Evolutionary conservation across 2,329 filamentous ascomycete species (phyloP).

Genomic region (Kalmusia sp.): DNA sequence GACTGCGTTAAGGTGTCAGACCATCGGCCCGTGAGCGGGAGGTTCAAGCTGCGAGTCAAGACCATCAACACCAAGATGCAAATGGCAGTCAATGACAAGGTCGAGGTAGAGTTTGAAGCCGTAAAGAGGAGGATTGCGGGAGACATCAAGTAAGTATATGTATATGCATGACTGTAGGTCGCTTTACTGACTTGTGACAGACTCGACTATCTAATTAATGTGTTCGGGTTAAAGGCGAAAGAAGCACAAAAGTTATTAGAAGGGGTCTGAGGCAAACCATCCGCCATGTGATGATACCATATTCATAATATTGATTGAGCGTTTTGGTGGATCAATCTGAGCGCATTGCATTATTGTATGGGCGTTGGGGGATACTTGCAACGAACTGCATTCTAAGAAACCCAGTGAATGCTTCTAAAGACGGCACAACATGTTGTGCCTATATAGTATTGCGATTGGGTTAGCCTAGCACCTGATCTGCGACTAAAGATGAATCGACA

Average conservation of each 20-base stretch:
- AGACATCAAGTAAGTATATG: slow-evolving; percentile 75
- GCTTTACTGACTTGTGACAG: slow-evolving; percentile 46
- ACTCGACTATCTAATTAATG: slow-evolving; percentile 68
- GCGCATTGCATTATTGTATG: slow-evolving; percentile 1
- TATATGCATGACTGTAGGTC: background rate
- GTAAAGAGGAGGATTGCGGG: slow-evolving; percentile 72
- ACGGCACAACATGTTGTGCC: no score
- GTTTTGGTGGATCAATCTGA: background rate
- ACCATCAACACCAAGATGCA: slow-evolving; percentile 74
- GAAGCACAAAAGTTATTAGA: slow-evolving; percentile 58
- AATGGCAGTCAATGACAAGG: slow-evolving; percentile 72
- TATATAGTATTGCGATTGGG: no score
- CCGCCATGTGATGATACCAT: background rate
- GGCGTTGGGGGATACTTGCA: no score
- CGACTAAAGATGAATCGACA: no score
- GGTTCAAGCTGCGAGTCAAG: slow-evolving; percentile 85
- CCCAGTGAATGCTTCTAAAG: no score
- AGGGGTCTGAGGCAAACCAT: slow-evolving; percentile 15
- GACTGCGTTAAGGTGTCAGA: slow-evolving; percentile 85
- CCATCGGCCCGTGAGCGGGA: slow-evolving; percentile 88
- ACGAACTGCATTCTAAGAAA: no score
- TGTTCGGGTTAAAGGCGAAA: slow-evolving; percentile 64
- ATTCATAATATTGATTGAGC: slow-evolving; percentile 8
- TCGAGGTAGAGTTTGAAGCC: slow-evolving; percentile 76
- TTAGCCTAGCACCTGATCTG: no score